Evolutionary conservation across 192 early-diverging fungal genomes (phyloP), one percentile per base, ranked within the genome.

Genomic region (Coemansia sp.): DNA sequence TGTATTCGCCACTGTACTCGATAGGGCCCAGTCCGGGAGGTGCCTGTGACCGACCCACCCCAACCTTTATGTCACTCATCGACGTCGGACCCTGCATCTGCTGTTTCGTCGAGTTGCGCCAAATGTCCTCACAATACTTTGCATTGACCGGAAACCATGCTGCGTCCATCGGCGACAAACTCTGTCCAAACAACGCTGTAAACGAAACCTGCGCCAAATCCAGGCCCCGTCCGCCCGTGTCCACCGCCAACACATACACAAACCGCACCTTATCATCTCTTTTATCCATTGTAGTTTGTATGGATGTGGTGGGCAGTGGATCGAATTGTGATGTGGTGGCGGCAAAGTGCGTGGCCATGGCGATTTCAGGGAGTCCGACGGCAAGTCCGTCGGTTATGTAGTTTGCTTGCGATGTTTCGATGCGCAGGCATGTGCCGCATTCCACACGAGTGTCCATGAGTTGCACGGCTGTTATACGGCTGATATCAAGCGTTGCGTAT

Each of bases 401-500:
- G 41, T 70, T 70, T 39, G 47, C 52, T 4, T 35, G 43, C 17
- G 70, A 24, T 9, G 75, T 65, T 41, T 73, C 64, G 15, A 85
- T 79, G 4, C 77, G 72, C 9, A 85, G 50, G 35, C 84, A 85
- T 15, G 67, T 77, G n/a, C 82, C 82, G 61, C 84, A 85, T 32
- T 74, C 74, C 15, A 27, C 29, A 51, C 65, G 62, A 19, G 52
- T 56, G 32, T 69, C 53, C 75, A 85, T 74, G 0, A 62, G 63
- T 24, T 78, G 78, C 32, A 78, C 82, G 7, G 84, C 84, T 4
- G 84, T 83, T 45, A 85, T 85, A 4, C 82, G 73, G 27, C 79
- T 73, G 27, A 85, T 78, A 39, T 85, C 76, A 11, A 85, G 60
- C 10, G 72, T 58, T 6, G 65, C 74, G 43, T 85, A 85, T 0